phyloP scores from a whole-genome alignment of 1,284 basidiomycete species.

The Malassezia pachydermatis region DNA sequence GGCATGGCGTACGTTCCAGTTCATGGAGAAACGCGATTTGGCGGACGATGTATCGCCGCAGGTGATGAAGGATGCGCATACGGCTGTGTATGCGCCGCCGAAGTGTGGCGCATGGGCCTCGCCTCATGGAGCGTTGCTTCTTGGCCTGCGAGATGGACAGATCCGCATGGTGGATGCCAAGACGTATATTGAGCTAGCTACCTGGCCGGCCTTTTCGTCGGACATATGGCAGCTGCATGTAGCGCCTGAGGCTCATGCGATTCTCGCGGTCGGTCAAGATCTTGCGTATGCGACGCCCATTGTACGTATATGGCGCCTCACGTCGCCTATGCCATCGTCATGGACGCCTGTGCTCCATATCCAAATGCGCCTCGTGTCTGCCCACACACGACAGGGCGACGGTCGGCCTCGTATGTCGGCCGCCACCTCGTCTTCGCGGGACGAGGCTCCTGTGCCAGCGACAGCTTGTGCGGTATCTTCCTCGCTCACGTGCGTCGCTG shows the following conservation, averaged over 20 bases:
- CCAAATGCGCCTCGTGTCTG: conserved; percentile 23
- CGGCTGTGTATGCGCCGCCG: neutral
- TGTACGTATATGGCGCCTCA: conserved; percentile 41
- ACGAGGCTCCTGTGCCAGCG: conserved; percentile 28
- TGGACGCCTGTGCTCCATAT: conserved; percentile 23
- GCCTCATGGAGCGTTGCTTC: conserved; percentile 18
- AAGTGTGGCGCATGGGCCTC: conserved; percentile 5
- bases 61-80: neutral
- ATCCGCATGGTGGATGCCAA: conserved; percentile 31
- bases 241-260: conserved; percentile 26
- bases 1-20: conserved; percentile 11
- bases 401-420: conserved; percentile 27
- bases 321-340: neutral
- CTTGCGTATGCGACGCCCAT: conserved; percentile 27
- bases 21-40: neutral
- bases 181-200: conserved; percentile 22
- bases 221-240: conserved; percentile 25
- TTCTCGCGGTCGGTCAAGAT: conserved; percentile 34
- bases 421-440: conserved; percentile 32
- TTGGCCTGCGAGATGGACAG: conserved; percentile 26
- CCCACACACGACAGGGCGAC: conserved; percentile 25
- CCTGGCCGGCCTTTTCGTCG: conserved; percentile 33
- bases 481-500: conserved; percentile 71
- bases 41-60: too few relatives aligned
- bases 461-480: conserved; percentile 57